phyloP scores from a whole-genome alignment of 116 monocot species.

The Dioscorea cayenensis region DNA sequence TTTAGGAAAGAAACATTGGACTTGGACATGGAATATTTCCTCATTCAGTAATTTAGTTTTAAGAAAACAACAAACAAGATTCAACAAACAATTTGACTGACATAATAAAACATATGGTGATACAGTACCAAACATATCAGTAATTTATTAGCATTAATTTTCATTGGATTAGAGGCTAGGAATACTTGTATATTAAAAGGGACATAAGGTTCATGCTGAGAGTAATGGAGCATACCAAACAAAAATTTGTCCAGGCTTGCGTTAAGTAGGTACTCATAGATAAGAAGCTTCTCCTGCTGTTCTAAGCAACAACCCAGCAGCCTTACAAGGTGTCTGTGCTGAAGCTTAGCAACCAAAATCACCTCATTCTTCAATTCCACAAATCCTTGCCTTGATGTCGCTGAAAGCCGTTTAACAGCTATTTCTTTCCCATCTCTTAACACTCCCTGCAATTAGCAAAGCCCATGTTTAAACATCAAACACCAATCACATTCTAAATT shows the following conservation, averaged over 20 bases:
- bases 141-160: too few species aligned
- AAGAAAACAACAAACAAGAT: too few species aligned
- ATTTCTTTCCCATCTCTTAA: slow-evolving; percentile 18
- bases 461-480: too few species aligned
- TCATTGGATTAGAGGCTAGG: too few species aligned
- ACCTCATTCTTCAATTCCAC: slow-evolving; percentile 39
- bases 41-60: too few species aligned
- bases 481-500: too few species aligned
- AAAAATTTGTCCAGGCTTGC: slow-evolving; percentile 29
- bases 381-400: slow-evolving; percentile 21
- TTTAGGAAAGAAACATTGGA: too few species aligned
- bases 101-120: too few species aligned
- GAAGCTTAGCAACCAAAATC: slow-evolving; percentile 29
- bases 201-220: not conserved
- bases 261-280: slow-evolving; percentile 41
- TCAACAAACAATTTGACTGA: too few species aligned
- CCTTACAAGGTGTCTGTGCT: slow-evolving; percentile 39
- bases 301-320: slow-evolving; percentile 29
- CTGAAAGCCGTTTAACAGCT: slow-evolving; percentile 43
- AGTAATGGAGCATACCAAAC: slow-evolving; percentile 12
- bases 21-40: too few species aligned
- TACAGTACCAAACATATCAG: too few species aligned
- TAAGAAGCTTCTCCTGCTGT: slow-evolving; percentile 33
- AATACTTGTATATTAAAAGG: not conserved
- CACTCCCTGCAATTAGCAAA: slow-evolving; percentile 14